A percentile compares a stretch with the other conserved stretches of the same genome.
Conservation (phyloP, 345 rosid species). For the Pistacia vera region DNA sequence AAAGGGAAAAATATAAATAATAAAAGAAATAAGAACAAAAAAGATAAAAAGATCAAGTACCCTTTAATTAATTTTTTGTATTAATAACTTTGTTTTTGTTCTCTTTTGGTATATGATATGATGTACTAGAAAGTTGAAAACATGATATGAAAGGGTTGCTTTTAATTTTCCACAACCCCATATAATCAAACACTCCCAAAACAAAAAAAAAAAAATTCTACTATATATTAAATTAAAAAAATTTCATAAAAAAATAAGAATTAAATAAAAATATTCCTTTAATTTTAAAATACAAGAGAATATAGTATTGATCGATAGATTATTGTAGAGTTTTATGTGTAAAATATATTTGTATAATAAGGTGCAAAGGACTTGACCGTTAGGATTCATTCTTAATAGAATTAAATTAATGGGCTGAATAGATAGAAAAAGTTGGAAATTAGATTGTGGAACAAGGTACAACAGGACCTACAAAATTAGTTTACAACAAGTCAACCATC, state of each 20-base stretch:
- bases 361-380: background rate
- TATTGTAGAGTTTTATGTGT: background rate
- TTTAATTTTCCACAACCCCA: background rate
- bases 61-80: background rate
- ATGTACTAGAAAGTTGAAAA: background rate
- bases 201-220: too few relatives aligned
- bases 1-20: background rate
- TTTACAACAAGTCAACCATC: conserved; percentile 6
- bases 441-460: background rate
- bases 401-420: too few relatives aligned
- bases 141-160: background rate
- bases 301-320: too few relatives aligned
- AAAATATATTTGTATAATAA: background rate
- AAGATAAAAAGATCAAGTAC: background rate
- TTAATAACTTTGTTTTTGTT: background rate
- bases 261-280: too few relatives aligned
- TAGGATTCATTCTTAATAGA: background rate
- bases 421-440: background rate
- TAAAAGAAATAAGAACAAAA: background rate
- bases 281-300: too few relatives aligned
- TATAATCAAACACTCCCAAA: background rate
- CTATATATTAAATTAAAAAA: too few relatives aligned
- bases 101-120: background rate
- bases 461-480: background rate
- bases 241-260: too few relatives aligned